Evolutionary conservation across 495 filamentous ascomycete species (phyloP), one percentile per base, ranked within the genome.

Genomic region (Recurvomyces mirabilis): DNA sequence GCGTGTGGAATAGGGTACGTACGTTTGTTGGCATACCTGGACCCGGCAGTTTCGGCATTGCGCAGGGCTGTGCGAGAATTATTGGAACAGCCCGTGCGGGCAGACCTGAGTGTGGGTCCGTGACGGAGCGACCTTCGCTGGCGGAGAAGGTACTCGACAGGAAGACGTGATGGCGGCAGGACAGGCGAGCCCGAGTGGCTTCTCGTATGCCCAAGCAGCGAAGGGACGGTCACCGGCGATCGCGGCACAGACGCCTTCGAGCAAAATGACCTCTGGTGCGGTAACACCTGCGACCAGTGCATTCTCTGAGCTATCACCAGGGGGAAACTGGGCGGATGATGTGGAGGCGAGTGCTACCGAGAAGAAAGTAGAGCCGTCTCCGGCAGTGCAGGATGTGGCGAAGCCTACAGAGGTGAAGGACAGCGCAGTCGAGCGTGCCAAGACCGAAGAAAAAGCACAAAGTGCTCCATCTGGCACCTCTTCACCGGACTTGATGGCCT

Each of bases 141-240:
- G 21, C 14, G 15, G 13, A 15, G 23, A 20, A 40, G 14, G 3
- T 13, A 14, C 3, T 11, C 17, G 7, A 11, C 13, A 40, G 37
- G 21, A 2, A 18, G 44, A 21, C n/a, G 23, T 19, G 28, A 56
- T 56, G 54, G 54, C 50, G 28, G 46, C 41, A 25, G 21, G 23
- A 3, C 47, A 33, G 21, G 22, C 31, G 12, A 53, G 49, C 41
- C 40, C 49, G 19, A 29, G 33, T 26, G 49, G 49, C 41, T 93
- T 94, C 64, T 94, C 91, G 31, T 98, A 98, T 65, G 89, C 89
- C 45, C 87, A 94, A 70, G 89, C 89, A 58, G 91, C 89, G 21
- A 87, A 85, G 64, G 83, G 85, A 53, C 70, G 75, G 46, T 64
- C 75, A 43, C 53, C 70, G 22, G 46, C 64, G 21, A 49, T 55